phyloP scores from a whole-genome alignment of 1,284 basidiomycete genomes.

The Polyporus tsugae region DNA sequence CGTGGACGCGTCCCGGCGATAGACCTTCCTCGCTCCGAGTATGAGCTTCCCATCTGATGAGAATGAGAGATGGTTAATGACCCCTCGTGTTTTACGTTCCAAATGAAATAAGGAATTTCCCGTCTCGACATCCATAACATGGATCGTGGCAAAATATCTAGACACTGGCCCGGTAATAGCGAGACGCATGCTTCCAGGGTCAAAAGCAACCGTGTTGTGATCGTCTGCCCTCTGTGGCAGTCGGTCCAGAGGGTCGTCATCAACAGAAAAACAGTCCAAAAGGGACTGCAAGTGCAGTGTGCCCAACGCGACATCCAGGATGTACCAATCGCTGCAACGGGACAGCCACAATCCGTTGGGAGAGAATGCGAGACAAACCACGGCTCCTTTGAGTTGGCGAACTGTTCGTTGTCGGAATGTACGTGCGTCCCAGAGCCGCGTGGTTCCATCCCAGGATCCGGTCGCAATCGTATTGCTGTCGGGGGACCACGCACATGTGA shows the following conservation, averaged over 20 bases:
- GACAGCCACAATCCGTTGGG: background rate
- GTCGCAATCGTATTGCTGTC: background rate
- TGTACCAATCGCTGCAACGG: background rate
- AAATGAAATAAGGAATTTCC: too few species aligned
- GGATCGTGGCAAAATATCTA: background rate
- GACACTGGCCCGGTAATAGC: background rate
- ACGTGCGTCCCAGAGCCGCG: background rate
- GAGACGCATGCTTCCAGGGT: background rate
- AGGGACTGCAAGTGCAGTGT: background rate
- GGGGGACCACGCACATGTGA: background rate
- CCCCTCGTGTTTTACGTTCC: background rate
- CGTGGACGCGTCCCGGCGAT: too few species aligned
- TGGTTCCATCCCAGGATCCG: background rate
- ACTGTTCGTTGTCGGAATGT: background rate
- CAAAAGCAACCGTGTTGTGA: background rate
- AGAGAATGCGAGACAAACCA: background rate
- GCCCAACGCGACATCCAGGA: background rate
- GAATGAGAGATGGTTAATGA: background rate
- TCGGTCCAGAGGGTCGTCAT: background rate
- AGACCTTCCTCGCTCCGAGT: too few species aligned
- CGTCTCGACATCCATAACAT: background rate
- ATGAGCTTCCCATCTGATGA: constrained; percentile 5
- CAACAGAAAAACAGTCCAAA: background rate
- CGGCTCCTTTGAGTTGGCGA: background rate
- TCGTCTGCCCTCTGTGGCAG: too few species aligned